A percentile compares a stretch with the other conserved stretches of the same genome.
Conservation (phyloP, 192 early-diverging fungal genomes). For the Dimargaris cristalligena region DNA sequence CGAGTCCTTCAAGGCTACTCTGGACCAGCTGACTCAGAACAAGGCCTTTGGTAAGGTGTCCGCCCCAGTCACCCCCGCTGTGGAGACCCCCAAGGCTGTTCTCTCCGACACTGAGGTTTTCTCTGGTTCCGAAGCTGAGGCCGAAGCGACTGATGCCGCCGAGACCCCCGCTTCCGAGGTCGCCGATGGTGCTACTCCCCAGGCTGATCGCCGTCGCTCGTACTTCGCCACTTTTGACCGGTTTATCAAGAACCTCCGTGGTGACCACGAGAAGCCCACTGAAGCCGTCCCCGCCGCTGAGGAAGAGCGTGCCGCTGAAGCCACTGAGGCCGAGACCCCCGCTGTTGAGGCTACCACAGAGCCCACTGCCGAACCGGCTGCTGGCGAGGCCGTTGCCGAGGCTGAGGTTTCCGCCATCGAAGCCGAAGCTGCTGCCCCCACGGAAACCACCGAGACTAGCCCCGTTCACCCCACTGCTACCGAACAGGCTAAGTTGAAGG, state of each 20-base stretch:
- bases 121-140: slow-evolving; percentile 6
- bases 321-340: too few species aligned
- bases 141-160: not conserved
- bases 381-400: not conserved
- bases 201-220: not conserved
- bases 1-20: not conserved
- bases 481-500: not conserved
- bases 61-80: not conserved
- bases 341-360: not conserved
- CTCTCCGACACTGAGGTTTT: slow-evolving; percentile 5
- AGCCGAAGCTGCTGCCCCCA: not conserved
- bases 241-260: not conserved
- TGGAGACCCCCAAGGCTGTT: not conserved
- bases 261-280: too few species aligned
- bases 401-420: not conserved
- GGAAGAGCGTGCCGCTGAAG: not conserved
- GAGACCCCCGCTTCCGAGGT: not conserved
- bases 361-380: not conserved
- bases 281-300: not conserved
- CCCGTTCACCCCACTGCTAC: not conserved
- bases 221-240: slow-evolving; percentile 6
- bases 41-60: not conserved
- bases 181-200: not conserved
- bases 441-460: not conserved
- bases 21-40: not conserved